These are phyloP conservation scores for Obba rivulosa DNA, from an alignment of 768 basidiomycete species.

Conservation along the genomic window DNA sequence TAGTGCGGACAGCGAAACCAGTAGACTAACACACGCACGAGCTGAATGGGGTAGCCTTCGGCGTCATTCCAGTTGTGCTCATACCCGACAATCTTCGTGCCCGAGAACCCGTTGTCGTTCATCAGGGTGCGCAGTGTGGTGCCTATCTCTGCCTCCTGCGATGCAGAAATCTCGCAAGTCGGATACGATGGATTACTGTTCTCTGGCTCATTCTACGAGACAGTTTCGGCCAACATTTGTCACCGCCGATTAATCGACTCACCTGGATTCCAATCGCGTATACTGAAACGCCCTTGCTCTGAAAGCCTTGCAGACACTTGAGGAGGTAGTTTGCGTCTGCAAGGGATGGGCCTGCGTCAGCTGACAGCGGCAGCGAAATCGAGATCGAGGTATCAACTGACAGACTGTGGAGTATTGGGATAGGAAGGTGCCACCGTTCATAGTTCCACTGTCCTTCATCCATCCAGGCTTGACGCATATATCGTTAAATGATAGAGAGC, in stretches of 20 bases:
- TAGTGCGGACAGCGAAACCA: background rate
- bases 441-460: constrained; percentile 68
- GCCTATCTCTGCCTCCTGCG: constrained; percentile 55
- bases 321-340: constrained; percentile 69
- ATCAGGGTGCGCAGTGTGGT: constrained; percentile 50
- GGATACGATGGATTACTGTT: constrained; percentile 66
- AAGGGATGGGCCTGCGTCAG: background rate
- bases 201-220: constrained; percentile 45
- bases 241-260: background rate
- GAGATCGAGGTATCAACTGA: constrained; percentile 24
- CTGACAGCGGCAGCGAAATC: background rate
- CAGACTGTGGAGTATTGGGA: constrained; percentile 43
- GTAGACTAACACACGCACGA: constrained; percentile 27
- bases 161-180: constrained; percentile 48
- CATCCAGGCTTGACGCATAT: constrained; percentile 54
- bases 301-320: constrained; percentile 67
- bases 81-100: constrained; percentile 59
- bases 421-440: constrained; percentile 60
- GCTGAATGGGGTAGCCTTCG: constrained; percentile 53
- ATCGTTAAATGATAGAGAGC: background rate
- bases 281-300: constrained; percentile 50
- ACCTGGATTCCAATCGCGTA: constrained; percentile 62
- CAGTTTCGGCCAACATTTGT: background rate
- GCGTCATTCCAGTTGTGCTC: constrained; percentile 77
- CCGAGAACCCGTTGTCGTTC: constrained; percentile 54